These are phyloP conservation scores for Phytophthora nicotianae DNA, from an alignment of 352 stramenopile species.

Conservation along the genomic window DNA sequence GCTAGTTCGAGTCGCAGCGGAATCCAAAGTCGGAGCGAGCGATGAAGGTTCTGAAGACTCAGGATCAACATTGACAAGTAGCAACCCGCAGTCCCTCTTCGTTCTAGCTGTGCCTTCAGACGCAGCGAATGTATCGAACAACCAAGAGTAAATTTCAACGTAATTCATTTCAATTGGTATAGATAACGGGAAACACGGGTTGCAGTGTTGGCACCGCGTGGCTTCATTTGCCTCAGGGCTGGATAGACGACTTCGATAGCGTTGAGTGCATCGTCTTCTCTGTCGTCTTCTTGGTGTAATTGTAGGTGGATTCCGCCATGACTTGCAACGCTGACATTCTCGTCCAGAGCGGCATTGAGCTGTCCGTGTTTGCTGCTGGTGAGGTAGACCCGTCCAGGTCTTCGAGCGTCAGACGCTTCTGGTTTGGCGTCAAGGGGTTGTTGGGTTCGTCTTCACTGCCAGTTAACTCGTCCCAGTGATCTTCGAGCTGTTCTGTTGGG, in stretches of 20 bases:
- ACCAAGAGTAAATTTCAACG: constrained; percentile 14
- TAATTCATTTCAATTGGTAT: neutral
- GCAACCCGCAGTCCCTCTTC: constrained; percentile 21
- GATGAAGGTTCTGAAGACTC: constrained; percentile 15
- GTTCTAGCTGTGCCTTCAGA: constrained; percentile 4
- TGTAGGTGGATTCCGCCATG: constrained; percentile 36
- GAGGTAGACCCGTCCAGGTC: constrained; percentile 9
- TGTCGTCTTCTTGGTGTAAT: constrained; percentile 30
- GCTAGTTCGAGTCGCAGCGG: constrained; percentile 33
- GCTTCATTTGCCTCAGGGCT: neutral
- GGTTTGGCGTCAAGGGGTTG: constrained; percentile 11
- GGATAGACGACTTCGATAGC: neutral
- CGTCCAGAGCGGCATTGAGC: constrained; percentile 21
- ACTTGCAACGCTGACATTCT: constrained; percentile 32
- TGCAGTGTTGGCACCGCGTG: too few species aligned
- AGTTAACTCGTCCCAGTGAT: constrained; percentile 11
- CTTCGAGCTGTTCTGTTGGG: constrained; percentile 1
- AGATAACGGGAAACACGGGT: too few species aligned
- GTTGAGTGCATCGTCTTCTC: constrained; percentile 18
- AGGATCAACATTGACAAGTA: neutral
- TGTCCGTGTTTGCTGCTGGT: neutral
- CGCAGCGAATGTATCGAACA: constrained; percentile 1
- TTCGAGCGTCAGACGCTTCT: constrained; percentile 19
- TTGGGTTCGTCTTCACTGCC: constrained; percentile 19
- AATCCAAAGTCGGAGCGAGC: constrained; percentile 12